Conservation (phyloP, 345 rosid species). For the Salix arbutifolia region DNA sequence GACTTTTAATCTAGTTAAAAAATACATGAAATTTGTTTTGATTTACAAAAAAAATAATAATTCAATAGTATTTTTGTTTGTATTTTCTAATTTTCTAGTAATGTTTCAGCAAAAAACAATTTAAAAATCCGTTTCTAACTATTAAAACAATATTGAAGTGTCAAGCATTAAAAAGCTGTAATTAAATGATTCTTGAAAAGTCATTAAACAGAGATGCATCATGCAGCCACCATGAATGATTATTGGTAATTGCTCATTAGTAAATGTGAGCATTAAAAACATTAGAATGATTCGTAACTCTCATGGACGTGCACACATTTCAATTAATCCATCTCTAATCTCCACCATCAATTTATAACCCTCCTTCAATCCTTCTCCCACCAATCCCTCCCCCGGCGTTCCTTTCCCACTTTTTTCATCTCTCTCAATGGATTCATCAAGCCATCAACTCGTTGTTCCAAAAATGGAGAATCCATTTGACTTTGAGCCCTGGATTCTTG, state of each 20-base stretch:
- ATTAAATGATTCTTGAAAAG: background rate
- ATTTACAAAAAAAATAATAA: too few species aligned
- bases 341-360: background rate
- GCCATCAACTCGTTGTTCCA: background rate
- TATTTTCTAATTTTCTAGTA: too few species aligned
- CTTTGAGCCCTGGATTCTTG: conserved; percentile 2
- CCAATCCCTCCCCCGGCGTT: background rate
- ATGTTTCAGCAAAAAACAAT: too few species aligned
- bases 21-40: too few species aligned
- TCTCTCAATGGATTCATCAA: conserved; percentile 10
- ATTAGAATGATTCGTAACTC: conserved; percentile 7
- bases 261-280: conserved; percentile 3
- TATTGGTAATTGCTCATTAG: conserved; percentile 20
- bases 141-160: too few species aligned
- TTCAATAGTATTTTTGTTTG: too few species aligned
- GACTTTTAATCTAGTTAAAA: too few species aligned
- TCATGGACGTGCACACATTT: background rate
- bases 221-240: conserved; percentile 7
- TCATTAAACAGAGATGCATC: background rate
- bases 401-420: too few species aligned
- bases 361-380: background rate
- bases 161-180: too few species aligned
- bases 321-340: background rate
- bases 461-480: background rate
- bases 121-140: too few species aligned